These are phyloP conservation scores for Leavenworthia alabamica DNA, from an alignment of 345 rosid genomes.

Conservation along the genomic window DNA sequence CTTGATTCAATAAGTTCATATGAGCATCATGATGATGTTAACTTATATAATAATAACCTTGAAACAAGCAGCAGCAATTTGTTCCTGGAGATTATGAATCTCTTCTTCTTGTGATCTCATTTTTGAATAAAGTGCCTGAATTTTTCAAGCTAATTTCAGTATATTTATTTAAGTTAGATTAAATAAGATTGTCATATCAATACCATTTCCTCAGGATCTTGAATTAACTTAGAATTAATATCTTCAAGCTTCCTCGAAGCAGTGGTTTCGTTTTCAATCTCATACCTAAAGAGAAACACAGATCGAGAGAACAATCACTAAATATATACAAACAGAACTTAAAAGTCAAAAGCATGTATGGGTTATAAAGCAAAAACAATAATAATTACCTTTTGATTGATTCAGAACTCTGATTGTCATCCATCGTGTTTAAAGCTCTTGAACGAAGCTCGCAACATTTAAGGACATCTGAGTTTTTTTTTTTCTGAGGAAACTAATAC, in stretches of 20 bases:
- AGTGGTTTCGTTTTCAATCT: conserved; percentile 33
- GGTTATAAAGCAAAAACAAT: neutral
- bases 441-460: conserved; percentile 16
- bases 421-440: conserved; percentile 19
- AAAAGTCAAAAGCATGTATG: neutral
- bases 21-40: neutral
- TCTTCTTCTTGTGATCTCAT: conserved; percentile 62
- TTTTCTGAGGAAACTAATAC: too few species aligned
- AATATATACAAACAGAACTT: neutral
- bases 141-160: conserved; percentile 1
- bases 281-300: conserved; percentile 30
- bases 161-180: neutral
- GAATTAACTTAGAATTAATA: conserved; percentile 36
- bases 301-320: conserved; percentile 16
- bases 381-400: conserved; percentile 15
- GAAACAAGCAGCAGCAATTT: conserved; percentile 59
- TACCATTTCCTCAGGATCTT: conserved; percentile 70
- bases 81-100: conserved; percentile 70
- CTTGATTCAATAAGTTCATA: neutral
- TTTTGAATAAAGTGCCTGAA: conserved; percentile 58
- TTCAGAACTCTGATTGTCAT: conserved; percentile 15
- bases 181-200: neutral
- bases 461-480: conserved; percentile 9
- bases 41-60: conserved; percentile 40
- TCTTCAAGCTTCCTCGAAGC: conserved; percentile 37